Conservation (phyloP, 768 basidiomycete species). For the Agaricus sinodeliciosus region DNA sequence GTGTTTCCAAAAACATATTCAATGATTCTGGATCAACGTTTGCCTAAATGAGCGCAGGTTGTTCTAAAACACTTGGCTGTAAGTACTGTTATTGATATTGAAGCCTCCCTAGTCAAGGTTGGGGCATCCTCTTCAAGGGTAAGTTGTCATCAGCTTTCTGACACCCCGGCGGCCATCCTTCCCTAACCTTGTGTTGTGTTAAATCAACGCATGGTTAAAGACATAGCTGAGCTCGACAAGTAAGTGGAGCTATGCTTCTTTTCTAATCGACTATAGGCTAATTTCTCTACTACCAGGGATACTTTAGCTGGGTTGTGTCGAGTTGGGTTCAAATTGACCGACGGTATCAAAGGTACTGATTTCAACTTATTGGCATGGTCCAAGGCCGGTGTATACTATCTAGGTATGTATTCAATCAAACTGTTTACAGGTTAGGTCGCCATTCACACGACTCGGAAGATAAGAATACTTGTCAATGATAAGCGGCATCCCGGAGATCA, state of each 20-base stretch:
- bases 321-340: constrained; percentile 38
- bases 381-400: constrained; percentile 31
- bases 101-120: no score
- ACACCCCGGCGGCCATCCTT: no score
- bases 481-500: no score
- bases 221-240: constrained; percentile 31
- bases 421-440: neutral
- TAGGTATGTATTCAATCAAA: constrained; percentile 18
- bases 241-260: constrained; percentile 11
- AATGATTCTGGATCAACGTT: no score
- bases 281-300: constrained; percentile 18
- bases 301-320: constrained; percentile 31
- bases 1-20: no score
- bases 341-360: constrained; percentile 34
- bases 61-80: no score
- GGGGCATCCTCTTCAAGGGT: no score
- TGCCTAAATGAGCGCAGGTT: no score
- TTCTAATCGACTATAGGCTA: neutral
- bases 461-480: constrained; percentile 51
- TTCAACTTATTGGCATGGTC: constrained; percentile 23
- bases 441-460: constrained; percentile 27
- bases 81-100: no score
- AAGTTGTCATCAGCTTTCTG: no score
- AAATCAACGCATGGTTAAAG: constrained; percentile 14
- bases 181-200: no score